Evolutionary conservation across 73 alveolate genomes (phyloP).

Genomic region (Stentor coeruleus): DNA sequence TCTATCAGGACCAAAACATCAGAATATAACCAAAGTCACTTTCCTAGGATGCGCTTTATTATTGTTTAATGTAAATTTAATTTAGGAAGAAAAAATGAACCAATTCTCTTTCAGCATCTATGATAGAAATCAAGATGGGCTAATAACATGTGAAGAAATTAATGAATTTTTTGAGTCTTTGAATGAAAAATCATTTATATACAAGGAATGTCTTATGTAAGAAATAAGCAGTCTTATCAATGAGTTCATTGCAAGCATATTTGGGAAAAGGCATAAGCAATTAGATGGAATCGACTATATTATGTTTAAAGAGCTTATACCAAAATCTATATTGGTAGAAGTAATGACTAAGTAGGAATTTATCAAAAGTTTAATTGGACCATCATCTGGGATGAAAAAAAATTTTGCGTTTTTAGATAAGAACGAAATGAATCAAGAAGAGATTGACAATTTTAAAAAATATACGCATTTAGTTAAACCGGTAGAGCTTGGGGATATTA

Average conservation of each 20-base stretch:
- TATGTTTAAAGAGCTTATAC: neutral
- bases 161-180: neutral
- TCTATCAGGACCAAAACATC: conserved; percentile 10
- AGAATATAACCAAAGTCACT: neutral
- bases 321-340: neutral
- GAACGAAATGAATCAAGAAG: neutral
- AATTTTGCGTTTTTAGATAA: neutral
- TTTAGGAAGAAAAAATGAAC: neutral
- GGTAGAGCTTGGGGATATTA: neutral
- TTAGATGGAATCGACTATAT: neutral
- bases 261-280: neutral
- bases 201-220: conserved; percentile 13
- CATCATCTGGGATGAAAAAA: neutral
- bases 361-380: neutral
- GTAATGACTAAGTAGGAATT: conserved; percentile 11
- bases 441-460: neutral
- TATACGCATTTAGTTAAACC: neutral
- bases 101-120: neutral
- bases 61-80: neutral
- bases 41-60: neutral
- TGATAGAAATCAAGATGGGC: conserved; percentile 2
- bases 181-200: neutral
- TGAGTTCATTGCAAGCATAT: conserved; percentile 17
- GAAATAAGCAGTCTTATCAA: neutral
- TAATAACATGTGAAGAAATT: conserved; percentile 2